Conservation (phyloP, 1,139 yeast genomes). For the Candida pseudoviswanathii region DNA sequence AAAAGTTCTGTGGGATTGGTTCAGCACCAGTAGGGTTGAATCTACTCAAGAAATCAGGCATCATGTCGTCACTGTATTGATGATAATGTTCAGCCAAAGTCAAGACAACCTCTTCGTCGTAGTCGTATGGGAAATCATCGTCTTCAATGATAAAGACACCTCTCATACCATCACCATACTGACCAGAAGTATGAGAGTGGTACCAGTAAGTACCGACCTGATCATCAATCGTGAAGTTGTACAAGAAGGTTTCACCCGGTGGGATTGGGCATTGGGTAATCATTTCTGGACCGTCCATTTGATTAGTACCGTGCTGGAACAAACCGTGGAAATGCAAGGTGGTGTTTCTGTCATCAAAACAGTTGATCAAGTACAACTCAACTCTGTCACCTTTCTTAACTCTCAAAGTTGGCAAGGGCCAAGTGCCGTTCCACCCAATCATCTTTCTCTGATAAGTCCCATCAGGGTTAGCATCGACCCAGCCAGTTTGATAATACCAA, state of each 20-base stretch:
- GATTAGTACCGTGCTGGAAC: conserved; percentile 58
- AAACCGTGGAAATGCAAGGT: conserved; percentile 79
- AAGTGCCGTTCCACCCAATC: conserved; percentile 67
- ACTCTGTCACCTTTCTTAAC: conserved; percentile 67
- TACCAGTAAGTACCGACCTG: conserved; percentile 83
- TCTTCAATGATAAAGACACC: conserved; percentile 71
- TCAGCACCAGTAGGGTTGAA: conserved; percentile 85
- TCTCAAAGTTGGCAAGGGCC: conserved; percentile 75
- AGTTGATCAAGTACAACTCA: conserved; percentile 58
- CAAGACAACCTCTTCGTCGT: conserved; percentile 62
- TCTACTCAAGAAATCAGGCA: conserved; percentile 52
- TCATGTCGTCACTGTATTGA: conserved; percentile 44
- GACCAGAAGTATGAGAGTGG: conserved; percentile 79
- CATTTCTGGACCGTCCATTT: conserved; percentile 80
- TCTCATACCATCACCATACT: conserved; percentile 78
- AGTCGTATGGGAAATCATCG: conserved; percentile 55
- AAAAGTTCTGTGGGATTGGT: conserved; percentile 69
- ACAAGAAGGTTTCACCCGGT: conserved; percentile 62
- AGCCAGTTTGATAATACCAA: conserved; percentile 55
- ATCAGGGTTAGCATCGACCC: conserved; percentile 43
- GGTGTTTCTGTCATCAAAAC: conserved; percentile 54
- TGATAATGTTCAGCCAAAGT: conserved; percentile 68
- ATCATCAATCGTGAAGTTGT: conserved; percentile 63
- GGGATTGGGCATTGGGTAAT: conserved; percentile 79
- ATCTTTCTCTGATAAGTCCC: conserved; percentile 52